Evolutionary conservation across 169 alveolate genomes (phyloP), one percentile per base, ranked within the genome.

Genomic region (Babesia bigemina): DNA sequence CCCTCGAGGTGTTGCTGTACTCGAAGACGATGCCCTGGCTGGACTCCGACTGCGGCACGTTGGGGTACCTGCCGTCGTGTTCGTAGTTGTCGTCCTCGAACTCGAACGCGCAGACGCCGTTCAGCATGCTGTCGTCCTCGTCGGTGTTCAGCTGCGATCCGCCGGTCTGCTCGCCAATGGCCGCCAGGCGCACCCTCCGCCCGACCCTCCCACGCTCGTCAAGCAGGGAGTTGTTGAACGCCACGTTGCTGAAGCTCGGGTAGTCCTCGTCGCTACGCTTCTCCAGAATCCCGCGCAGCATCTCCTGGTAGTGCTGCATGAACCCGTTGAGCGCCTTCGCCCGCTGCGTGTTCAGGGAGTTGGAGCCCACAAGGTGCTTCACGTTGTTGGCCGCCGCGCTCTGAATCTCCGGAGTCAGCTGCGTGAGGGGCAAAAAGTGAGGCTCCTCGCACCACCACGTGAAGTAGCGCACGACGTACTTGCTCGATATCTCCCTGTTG

Each of bases 391-490:
- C 91, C 53, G 88, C 94, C 62, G 78, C 90, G 79, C 73, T 85
- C 60, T 71, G 91, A 55, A 78, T 70, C 81, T 83, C 95, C 66
- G 67, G 86, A 57, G 90, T 86, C 88, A 79, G 79, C 59, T 74
- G 71, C 62, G 81, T 86, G 67, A 90, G 77, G 11, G 95, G 97
- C 19, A 94, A 73, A 55, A 91, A 93, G 74, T 91, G 95, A 17
- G 96, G 97, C 75, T 94, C 96, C 66, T 94, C 97, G 62, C 96
- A 94, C 97, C 97, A 94, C 97, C 97, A 94, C n/a, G 96, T 94
- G 73, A 89, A 94, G 79, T 92, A 94, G 21, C 97, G 81, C 33
- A 92, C 97, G 50, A 94, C 97, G 71, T 94, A 93, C 75, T 94
- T 94, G 81, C 96, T 92, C 72, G 86, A 86, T 10, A 93, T 91